Percentiles rank a stretch among this genome's conserved stretches.
phyloP scores from a whole-genome alignment of 2,329 filamentous ascomycete species.

The Claviceps pusilla region DNA sequence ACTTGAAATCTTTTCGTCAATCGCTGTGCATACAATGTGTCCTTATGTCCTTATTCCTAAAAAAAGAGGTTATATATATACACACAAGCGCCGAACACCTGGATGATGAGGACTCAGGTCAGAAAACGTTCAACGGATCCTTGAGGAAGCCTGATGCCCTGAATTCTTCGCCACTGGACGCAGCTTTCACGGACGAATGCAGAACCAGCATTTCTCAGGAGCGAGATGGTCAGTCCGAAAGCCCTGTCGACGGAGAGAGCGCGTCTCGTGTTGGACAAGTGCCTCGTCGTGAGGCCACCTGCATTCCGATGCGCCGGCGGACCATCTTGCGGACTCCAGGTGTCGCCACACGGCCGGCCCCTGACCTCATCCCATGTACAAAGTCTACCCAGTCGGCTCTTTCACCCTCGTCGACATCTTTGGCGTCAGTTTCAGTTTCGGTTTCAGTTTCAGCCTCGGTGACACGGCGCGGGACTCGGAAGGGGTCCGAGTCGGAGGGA shows the following conservation, averaged over 20 bases:
- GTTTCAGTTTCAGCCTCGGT: neutral
- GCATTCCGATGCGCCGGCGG: slow-evolving; percentile 31
- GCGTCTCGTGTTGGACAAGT: neutral
- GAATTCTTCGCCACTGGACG: neutral
- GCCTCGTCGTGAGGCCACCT: slow-evolving; percentile 14
- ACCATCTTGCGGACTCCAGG: slow-evolving; percentile 35
- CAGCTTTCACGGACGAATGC: slow-evolving; percentile 8
- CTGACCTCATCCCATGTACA: neutral
- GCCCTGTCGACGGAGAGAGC: neutral
- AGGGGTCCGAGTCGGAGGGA: slow-evolving; percentile 25
- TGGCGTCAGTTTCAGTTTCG: neutral
- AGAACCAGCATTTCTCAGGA: neutral
- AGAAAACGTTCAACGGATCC: neutral
- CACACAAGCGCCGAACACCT: neutral
- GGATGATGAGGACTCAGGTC: neutral
- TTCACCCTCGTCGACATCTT: neutral
- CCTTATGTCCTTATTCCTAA: neutral
- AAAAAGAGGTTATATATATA: neutral
- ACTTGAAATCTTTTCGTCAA: neutral
- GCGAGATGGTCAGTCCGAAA: neutral
- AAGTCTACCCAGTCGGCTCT: neutral
- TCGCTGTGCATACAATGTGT: neutral
- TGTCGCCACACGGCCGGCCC: slow-evolving; percentile 25
- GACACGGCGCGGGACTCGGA: neutral
- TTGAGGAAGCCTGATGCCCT: neutral